Base-by-base conservation (phyloP, 768 basidiomycete species). In the Tylopilus felleus region DNA sequence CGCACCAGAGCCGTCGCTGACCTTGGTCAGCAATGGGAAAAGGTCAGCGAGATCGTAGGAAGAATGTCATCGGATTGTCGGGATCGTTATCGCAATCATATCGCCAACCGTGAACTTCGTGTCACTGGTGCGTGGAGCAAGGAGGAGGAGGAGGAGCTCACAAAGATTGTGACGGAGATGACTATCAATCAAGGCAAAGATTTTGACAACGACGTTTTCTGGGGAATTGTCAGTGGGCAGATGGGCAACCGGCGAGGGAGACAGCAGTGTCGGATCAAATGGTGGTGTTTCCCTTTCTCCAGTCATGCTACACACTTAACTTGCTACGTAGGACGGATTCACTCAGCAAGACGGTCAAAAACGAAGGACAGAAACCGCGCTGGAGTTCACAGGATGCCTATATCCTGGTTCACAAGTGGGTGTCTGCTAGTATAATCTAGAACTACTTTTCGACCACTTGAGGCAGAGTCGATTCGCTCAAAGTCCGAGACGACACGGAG, bases 261-360 rank as follows among this genome's bases (percentile, higher is more conserved):
- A 58, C 88, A 91, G 62, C 91, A 93, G 67, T 93, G 91, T 73
- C 79, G 91, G 45, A 88, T 88, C 41, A 93, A 93, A 80, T 93
- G 91, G 90, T 89, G n/a, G 35, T 27, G 55, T 50, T 70, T 51
- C 13, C 25, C 17, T 14, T 52, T 12, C 22, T 17, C 14, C 27
- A n/a, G 54, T 38, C 43, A 41, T 41, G 17, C 10, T n/a, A 25
- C 31, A 40, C 39, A 28, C 43, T 56, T 50, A 53, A 40, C 12
- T 12, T 13, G 16, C 21, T 55, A 23, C 21, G 2, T 55, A 90
- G 88, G 90, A 88, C 86, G 28, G 90, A 92, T 71, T 79, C 83
- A 0, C 70, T 93, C 40, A 85, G 81, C 56, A 84, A 86, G 63
- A 82, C 78, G 21, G 73, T 87, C 41, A 92, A 91, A 66, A 86